These are phyloP conservation scores for Polyporus arcularius DNA, from an alignment of 768 basidiomycete species.

Conservation along the genomic window DNA sequence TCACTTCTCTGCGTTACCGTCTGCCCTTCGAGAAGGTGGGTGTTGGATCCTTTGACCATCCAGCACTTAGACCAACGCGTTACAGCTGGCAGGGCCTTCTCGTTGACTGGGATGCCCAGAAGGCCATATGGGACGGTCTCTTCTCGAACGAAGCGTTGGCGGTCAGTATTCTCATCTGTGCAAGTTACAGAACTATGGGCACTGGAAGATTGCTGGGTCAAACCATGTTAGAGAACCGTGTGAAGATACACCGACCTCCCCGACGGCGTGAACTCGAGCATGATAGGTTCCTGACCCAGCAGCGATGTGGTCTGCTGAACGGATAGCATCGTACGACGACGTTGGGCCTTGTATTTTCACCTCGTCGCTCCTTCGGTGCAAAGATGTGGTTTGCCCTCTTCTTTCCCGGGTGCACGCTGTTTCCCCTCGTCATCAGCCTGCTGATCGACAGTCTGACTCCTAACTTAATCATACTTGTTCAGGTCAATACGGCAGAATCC, in stretches of 20 bases:
- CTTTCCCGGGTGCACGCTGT: too few species aligned
- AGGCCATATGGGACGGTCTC: conserved; percentile 90
- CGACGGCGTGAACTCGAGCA: too few species aligned
- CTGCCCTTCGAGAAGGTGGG: conserved; percentile 86
- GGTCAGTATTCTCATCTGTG: conserved; percentile 7
- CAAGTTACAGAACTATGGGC: too few species aligned
- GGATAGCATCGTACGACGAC: too few species aligned
- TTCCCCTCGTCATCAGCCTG: not conserved
- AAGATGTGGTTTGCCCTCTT: too few species aligned
- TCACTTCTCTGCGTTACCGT: conserved; percentile 78
- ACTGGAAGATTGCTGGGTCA: too few species aligned
- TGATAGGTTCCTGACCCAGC: too few species aligned
- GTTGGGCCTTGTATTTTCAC: too few species aligned
- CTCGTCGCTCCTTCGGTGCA: too few species aligned
- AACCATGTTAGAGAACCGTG: too few species aligned
- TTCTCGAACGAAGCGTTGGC: conserved; percentile 59
- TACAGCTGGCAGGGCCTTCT: conserved; percentile 70
- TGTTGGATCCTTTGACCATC: conserved; percentile 7
- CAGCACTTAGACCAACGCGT: conserved; percentile 4
- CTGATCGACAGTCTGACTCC: not conserved
- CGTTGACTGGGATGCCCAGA: conserved; percentile 94
- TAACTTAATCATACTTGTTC: not conserved
- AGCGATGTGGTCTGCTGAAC: too few species aligned
- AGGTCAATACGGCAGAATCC: conserved; percentile 75
- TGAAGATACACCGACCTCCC: too few species aligned